phyloP scores from a whole-genome alignment of 139 green algal genomes.

The Yamagishiella unicocca region DNA sequence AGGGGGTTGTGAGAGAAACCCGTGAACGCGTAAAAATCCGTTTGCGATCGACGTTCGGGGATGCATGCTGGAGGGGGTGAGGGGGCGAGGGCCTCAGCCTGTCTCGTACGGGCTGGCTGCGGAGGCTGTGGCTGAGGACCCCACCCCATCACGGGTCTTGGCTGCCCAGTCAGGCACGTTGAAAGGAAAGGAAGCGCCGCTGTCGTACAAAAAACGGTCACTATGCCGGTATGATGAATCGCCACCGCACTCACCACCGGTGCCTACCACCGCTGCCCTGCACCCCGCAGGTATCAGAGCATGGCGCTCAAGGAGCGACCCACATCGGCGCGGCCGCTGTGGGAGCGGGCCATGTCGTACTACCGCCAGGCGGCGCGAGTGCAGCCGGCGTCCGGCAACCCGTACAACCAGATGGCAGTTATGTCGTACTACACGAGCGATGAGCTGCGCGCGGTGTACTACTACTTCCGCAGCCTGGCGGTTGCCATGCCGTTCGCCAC shows the following conservation, averaged over 20 bases:
- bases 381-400: slow-evolving; percentile 72
- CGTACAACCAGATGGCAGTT: slow-evolving; percentile 89
- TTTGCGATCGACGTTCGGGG: too few species aligned
- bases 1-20: too few species aligned
- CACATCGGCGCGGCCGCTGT: slow-evolving; percentile 35
- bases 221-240: not conserved
- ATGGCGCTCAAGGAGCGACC: slow-evolving; percentile 43
- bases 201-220: too few species aligned
- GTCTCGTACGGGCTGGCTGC: too few species aligned
- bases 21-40: too few species aligned
- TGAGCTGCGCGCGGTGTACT: slow-evolving; percentile 75
- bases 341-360: slow-evolving; percentile 54
- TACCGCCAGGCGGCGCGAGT: slow-evolving; percentile 67
- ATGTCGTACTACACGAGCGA: slow-evolving; percentile 73
- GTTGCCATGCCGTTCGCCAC: slow-evolving; percentile 72
- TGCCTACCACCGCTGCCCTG: not conserved
- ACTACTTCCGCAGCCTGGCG: slow-evolving; percentile 64
- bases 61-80: too few species aligned
- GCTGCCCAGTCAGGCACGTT: too few species aligned
- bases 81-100: too few species aligned
- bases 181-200: too few species aligned
- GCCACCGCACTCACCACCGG: not conserved
- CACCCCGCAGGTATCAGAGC: slow-evolving; percentile 32
- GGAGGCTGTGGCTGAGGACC: too few species aligned
- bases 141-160: too few species aligned